Percentiles rank a stretch among this genome's conserved stretches.
phyloP scores from a whole-genome alignment of 2,329 filamentous ascomycete genomes.

The Colletotrichum musae region DNA sequence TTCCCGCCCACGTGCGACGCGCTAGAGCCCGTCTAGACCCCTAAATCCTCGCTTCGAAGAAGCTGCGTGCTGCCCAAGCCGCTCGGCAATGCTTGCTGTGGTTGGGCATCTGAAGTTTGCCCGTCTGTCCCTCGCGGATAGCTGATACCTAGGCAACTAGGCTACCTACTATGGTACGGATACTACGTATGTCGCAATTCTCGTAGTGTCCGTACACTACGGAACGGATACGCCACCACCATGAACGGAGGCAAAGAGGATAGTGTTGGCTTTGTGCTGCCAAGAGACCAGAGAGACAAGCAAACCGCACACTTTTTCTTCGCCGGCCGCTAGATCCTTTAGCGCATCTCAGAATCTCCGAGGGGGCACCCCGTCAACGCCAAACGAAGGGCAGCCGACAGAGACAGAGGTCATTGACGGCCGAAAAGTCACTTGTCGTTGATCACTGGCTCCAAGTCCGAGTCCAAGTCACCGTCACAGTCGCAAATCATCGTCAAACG shows the following conservation, averaged over 20 bases:
- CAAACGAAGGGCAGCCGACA: constrained; percentile 30
- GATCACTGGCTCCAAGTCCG: not conserved
- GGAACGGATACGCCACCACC: too few relatives aligned
- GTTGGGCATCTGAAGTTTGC: constrained; percentile 34
- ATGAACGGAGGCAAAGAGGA: too few relatives aligned
- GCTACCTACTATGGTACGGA: too few relatives aligned
- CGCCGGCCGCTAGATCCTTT: constrained; percentile 28
- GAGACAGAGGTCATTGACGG: not conserved
- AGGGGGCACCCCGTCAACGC: constrained; percentile 30
- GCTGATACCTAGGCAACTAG: too few relatives aligned
- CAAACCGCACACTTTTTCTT: constrained; percentile 34
- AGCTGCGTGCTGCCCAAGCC: not conserved
- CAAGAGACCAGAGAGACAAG: constrained; percentile 19
- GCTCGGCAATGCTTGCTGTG: constrained; percentile 3
- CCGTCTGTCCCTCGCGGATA: not conserved
- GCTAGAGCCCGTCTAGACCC: constrained; percentile 27
- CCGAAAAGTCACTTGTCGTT: not conserved
- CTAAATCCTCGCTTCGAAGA: constrained; percentile 7
- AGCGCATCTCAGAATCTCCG: constrained; percentile 36
- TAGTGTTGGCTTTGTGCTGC: constrained; percentile 7
- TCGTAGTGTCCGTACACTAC: too few relatives aligned
- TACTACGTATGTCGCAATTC: too few relatives aligned
- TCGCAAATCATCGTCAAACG: too few relatives aligned
- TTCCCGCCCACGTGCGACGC: constrained; percentile 22
- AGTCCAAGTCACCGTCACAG: too few relatives aligned